Evolutionary conservation across 495 filamentous ascomycete species (phyloP).

Genomic region (Podospora appendiculata): DNA sequence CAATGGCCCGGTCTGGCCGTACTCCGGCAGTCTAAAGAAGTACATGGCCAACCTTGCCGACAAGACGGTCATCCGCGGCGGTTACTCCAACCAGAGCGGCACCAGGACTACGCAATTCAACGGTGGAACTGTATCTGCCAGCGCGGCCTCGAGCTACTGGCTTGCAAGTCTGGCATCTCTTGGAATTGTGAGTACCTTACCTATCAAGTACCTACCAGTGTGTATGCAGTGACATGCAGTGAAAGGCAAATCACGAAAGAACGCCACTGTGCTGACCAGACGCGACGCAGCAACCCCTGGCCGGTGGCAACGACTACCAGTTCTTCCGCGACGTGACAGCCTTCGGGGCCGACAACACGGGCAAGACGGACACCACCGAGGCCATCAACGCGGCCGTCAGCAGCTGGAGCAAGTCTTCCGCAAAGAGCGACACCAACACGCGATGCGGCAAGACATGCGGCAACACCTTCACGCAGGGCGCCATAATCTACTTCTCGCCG

Average conservation of each 20-base stretch:
- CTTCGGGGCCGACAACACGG: slow-evolving; percentile 3
- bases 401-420: neutral
- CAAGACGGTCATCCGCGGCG: slow-evolving; percentile 2
- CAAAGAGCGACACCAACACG: neutral
- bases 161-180: neutral
- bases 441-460: neutral
- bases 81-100: neutral
- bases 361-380: neutral
- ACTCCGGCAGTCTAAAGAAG: slow-evolving; percentile 4
- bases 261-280: too few species aligned
- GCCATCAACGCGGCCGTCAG: neutral
- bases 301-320: neutral
- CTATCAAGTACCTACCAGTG: too few species aligned
- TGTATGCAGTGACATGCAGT: too few species aligned
- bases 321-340: slow-evolving; percentile 2
- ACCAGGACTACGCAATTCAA: neutral
- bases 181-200: neutral
- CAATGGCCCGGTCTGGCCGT: slow-evolving; percentile 10
- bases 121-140: neutral
- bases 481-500: slow-evolving; percentile 65
- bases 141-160: neutral
- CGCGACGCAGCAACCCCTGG: neutral
- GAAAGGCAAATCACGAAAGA: too few species aligned
- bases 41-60: slow-evolving; percentile 1
- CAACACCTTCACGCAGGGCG: slow-evolving; percentile 14